These are phyloP conservation scores for Oenanthe javanica DNA, from an alignment of 140 eudicot genomes.

Conservation along the genomic window DNA sequence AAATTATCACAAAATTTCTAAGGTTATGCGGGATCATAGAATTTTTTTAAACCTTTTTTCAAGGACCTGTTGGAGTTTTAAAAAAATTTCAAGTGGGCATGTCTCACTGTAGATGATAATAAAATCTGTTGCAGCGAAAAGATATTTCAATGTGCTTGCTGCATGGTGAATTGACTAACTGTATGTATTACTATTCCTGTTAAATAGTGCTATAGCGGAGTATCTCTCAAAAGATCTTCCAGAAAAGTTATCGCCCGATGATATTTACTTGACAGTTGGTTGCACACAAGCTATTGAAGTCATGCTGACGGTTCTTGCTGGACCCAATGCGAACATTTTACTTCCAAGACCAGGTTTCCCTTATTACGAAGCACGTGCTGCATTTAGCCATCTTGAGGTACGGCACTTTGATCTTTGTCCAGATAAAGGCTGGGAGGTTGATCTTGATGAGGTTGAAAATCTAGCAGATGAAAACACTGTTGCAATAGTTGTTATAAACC, in stretches of 20 bases:
- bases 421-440: constrained; percentile 74
- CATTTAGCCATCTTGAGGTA: constrained; percentile 42
- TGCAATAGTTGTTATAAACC: constrained; percentile 71
- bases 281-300: constrained; percentile 67
- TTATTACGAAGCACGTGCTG: constrained; percentile 51
- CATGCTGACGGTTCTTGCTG: constrained; percentile 35
- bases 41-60: no score
- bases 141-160: background rate
- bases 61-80: no score
- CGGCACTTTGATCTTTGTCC: constrained; percentile 73
- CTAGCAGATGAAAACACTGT: constrained; percentile 80
- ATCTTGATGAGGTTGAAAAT: constrained; percentile 39
- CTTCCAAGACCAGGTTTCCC: constrained; percentile 76
- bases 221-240: constrained; percentile 56
- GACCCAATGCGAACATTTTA: constrained; percentile 64
- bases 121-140: background rate
- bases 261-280: constrained; percentile 60
- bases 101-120: background rate
- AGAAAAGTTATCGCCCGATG: constrained; percentile 50
- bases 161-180: background rate
- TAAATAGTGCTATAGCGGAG: constrained; percentile 59
- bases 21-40: no score
- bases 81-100: background rate
- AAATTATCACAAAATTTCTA: no score
- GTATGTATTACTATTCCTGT: background rate